Conservation (phyloP, 176 grass and related monocot genomes). For the Lolium perenne region DNA sequence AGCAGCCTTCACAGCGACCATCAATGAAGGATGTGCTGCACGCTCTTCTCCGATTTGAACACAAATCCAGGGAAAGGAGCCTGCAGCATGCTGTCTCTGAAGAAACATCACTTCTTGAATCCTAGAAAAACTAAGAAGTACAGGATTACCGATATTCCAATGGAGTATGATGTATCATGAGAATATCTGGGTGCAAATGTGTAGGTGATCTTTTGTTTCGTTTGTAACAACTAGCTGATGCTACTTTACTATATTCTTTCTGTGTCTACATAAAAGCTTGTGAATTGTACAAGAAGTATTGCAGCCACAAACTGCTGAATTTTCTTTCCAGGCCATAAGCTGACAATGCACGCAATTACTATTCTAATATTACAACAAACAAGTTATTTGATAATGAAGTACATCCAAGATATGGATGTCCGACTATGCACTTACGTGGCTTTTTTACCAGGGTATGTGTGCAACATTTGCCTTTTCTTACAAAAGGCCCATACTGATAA, state of each 20-base stretch:
- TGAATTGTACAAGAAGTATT: conserved; percentile 1
- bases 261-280: conserved; percentile 1
- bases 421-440: too few relatives aligned
- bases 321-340: neutral
- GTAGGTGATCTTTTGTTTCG: neutral
- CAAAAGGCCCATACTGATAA: too few relatives aligned
- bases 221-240: neutral
- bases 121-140: conserved; percentile 21
- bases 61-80: conserved; percentile 1
- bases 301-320: neutral
- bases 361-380: neutral
- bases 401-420: too few relatives aligned
- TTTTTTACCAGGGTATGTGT: too few relatives aligned
- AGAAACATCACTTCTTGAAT: conserved; percentile 21
- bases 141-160: neutral
- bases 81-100: neutral
- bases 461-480: too few relatives aligned
- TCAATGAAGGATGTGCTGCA: conserved; percentile 68
- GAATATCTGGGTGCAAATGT: neutral
- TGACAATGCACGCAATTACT: neutral
- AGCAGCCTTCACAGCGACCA: conserved; percentile 41
- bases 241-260: neutral
- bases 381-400: too few relatives aligned
- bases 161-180: neutral
- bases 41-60: conserved; percentile 35